These are phyloP conservation scores for Diatrype stigma DNA, from an alignment of 2,329 filamentous ascomycete species.

Conservation along the genomic window DNA sequence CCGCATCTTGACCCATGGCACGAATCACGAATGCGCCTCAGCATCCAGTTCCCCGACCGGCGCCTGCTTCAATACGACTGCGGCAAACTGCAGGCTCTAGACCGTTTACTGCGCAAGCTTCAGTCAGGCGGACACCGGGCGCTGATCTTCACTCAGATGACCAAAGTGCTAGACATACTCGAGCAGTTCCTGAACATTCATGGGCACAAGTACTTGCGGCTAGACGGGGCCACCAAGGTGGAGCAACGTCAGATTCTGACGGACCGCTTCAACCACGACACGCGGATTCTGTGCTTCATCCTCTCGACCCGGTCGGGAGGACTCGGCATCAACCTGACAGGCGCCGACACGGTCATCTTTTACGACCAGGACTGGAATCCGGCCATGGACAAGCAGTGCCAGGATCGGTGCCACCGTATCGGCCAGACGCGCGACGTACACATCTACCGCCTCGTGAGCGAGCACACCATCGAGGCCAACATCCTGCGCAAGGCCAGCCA, in stretches of 20 bases:
- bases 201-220: conserved; percentile 89
- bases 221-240: conserved; percentile 95
- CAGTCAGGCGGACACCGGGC: conserved; percentile 89
- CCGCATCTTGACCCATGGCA: conserved; percentile 77
- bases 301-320: conserved; percentile 91
- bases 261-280: conserved; percentile 94
- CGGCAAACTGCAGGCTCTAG: conserved; percentile 88
- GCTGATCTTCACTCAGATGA: conserved; percentile 99
- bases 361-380: conserved; percentile 99
- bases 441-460: conserved; percentile 90
- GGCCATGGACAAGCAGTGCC: conserved; percentile 99
- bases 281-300: conserved; percentile 90
- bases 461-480: conserved; percentile 96
- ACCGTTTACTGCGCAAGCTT: conserved; percentile 77
- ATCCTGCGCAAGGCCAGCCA: conserved; percentile 95
- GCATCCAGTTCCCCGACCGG: conserved; percentile 95
- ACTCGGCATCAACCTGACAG: conserved; percentile 92
- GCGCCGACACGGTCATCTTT: conserved; percentile 96
- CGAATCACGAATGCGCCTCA: conserved; percentile 84
- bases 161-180: conserved; percentile 93
- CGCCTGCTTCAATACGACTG: conserved; percentile 96
- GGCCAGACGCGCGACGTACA: conserved; percentile 97
- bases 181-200: conserved; percentile 98
- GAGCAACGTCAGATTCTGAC: conserved; percentile 94
- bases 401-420: conserved; percentile 94